Evolutionary conservation across 208 protist species (phyloP), one percentile per base, ranked within the genome.

Genomic region (Leptomonas pyrrhocoris): DNA sequence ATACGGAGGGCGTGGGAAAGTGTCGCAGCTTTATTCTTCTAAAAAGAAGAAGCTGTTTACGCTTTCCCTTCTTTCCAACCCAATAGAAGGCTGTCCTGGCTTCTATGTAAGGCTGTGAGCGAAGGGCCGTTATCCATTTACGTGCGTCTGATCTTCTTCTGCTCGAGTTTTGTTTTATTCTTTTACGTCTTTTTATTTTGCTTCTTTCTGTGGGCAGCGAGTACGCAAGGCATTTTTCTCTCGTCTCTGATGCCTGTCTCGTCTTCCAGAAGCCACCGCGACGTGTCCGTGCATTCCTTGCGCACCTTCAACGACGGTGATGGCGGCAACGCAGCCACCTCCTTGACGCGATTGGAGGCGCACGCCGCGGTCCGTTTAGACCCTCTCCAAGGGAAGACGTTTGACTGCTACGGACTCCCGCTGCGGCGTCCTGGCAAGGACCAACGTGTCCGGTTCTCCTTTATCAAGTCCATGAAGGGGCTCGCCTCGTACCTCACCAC

Each of bases 351-450:
- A 0, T 60, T 92, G 3, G 57, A 57, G 23, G 71, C 83, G 9
- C 63, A 79, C 58, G 86, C 78, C 6, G 83, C 70, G 2, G 78
- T 87, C 8, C 80, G 82, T 34, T 68, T 87, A 21, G 67, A 83
- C 15, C 74, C 65, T 8, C 48, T 80, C 2, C 19, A 51, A 0
- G 61, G 67, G n/a, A 71, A 73, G 19, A 58, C 38, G n/a, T 86
- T 83, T 38, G 83, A 89, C 61, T 58, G 68, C 54, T 69, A 83
- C 49, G 78, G 81, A 8, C 65, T 87, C 11, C 70, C 81, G 13
- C 56, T 73, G 23, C 53, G 56, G 13, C 45, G 27, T 9, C 38
- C 54, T 2, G 36, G 19, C 49, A 48, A 23, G 63, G 64, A 51
- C 45, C 55, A 49, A 0, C 21, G 21, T 36, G 30, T 27, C 34